These are phyloP conservation scores for Candida labiduridarum DNA, from an alignment of 1,139 yeast genomes.

Conservation along the genomic window DNA sequence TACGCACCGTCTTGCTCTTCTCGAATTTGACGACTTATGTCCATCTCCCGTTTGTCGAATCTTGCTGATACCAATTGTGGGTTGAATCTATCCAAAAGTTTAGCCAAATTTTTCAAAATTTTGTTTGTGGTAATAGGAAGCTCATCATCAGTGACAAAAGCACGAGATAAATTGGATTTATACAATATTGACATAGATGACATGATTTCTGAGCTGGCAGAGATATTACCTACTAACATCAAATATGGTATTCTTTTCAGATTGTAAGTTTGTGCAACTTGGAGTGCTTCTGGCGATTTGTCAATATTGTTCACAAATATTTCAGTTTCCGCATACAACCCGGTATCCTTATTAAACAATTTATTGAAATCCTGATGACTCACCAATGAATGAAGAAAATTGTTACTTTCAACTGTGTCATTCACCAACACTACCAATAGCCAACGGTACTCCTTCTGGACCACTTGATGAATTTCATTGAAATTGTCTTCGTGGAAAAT, in stretches of 20 bases:
- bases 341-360: slow-evolving; percentile 36
- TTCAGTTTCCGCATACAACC: slow-evolving; percentile 39
- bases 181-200: slow-evolving; percentile 57
- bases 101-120: slow-evolving; percentile 35
- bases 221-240: slow-evolving; percentile 51
- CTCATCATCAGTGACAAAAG: slow-evolving; percentile 24
- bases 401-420: slow-evolving; percentile 27
- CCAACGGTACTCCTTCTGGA: slow-evolving; percentile 49
- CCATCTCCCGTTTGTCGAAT: slow-evolving; percentile 55
- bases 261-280: slow-evolving; percentile 49
- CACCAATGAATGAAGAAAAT: slow-evolving; percentile 32
- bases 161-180: slow-evolving; percentile 35
- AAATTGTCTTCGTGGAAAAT: slow-evolving; percentile 30
- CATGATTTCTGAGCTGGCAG: slow-evolving; percentile 50
- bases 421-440: slow-evolving; percentile 45
- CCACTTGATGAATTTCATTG: slow-evolving; percentile 44
- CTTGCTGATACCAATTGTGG: slow-evolving; percentile 56
- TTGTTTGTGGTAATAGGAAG: slow-evolving; percentile 26
- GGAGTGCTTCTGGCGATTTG: slow-evolving; percentile 51
- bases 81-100: slow-evolving; percentile 42
- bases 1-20: slow-evolving; percentile 63
- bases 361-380: slow-evolving; percentile 28
- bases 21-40: slow-evolving; percentile 50
- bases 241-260: slow-evolving; percentile 47
- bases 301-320: slow-evolving; percentile 44